Conservation (phyloP, 768 basidiomycete species). For the Tulasnella sp. region DNA sequence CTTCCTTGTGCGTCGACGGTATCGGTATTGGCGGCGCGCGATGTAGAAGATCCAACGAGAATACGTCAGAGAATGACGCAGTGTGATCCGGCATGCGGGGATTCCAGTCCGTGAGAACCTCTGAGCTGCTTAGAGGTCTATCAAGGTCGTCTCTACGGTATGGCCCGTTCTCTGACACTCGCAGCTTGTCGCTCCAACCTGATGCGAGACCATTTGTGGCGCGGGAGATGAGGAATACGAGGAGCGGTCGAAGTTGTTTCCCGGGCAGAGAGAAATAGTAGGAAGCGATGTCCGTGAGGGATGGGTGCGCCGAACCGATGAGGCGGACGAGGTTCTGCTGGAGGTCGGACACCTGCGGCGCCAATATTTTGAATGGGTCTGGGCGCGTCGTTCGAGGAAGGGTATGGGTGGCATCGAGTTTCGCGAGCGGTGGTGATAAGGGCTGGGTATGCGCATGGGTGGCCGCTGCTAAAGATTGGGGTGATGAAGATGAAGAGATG, state of each 20-base stretch:
- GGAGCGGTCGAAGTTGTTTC: conserved; percentile 80
- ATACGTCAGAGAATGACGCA: conserved; percentile 46
- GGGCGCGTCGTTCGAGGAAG: not conserved
- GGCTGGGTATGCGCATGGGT: too few species aligned
- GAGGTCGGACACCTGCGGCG: conserved; percentile 60
- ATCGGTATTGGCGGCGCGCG: conserved; percentile 32
- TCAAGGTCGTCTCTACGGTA: conserved; percentile 52
- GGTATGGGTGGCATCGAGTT: not conserved
- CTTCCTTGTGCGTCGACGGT: conserved; percentile 27
- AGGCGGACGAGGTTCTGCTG: conserved; percentile 63
- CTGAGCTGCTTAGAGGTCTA: conserved; percentile 63
- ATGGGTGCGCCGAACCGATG: conserved; percentile 81
- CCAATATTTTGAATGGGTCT: conserved; percentile 63
- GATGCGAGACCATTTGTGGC: conserved; percentile 86
- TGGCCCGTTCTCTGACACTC: conserved; percentile 43
- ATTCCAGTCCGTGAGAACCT: conserved; percentile 86
- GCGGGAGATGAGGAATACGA: conserved; percentile 81
- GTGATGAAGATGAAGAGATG: too few species aligned
- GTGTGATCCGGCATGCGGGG: conserved; percentile 74
- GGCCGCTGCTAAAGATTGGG: too few species aligned
- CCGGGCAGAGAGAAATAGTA: conserved; percentile 87
- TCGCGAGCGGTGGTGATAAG: too few species aligned
- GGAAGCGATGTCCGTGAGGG: conserved; percentile 75
- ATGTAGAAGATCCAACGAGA: conserved; percentile 30
- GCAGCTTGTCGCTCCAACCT: conserved; percentile 48